phyloP scores from a whole-genome alignment of 2,329 filamentous ascomycete genomes.

The Fusarium sublunatum region DNA sequence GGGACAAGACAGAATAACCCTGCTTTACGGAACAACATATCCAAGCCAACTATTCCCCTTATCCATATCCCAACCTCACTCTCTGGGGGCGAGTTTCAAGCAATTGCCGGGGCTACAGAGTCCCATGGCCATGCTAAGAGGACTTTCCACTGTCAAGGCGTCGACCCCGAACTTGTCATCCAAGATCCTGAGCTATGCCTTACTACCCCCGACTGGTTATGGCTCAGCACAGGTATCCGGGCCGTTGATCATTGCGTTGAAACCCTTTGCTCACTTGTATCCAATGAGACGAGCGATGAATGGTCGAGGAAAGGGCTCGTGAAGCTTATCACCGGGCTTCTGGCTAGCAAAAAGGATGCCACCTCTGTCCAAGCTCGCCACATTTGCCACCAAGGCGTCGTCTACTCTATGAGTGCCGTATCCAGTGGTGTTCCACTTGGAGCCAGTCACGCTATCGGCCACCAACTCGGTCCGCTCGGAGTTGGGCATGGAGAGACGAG shows the following conservation, averaged over 20 bases:
- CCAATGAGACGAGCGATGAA: slow-evolving; percentile 49
- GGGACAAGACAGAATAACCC: slow-evolving; percentile 40
- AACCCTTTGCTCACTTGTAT: slow-evolving; percentile 59
- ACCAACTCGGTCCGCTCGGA: slow-evolving; percentile 65
- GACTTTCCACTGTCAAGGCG: slow-evolving; percentile 48
- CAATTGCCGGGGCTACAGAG: slow-evolving; percentile 48
- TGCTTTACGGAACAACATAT: slow-evolving; percentile 14
- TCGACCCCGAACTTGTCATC: slow-evolving; percentile 63
- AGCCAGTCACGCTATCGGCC: slow-evolving; percentile 63
- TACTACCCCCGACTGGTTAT: slow-evolving; percentile 64
- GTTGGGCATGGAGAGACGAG: slow-evolving; percentile 69
- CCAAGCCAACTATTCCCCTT: slow-evolving; percentile 45
- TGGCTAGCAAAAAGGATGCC: slow-evolving; percentile 31
- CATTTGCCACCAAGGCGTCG: slow-evolving; percentile 62
- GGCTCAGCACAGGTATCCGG: slow-evolving; percentile 68
- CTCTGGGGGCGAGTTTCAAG: slow-evolving; percentile 52
- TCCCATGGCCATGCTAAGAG: slow-evolving; percentile 43
- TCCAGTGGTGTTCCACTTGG: slow-evolving; percentile 57
- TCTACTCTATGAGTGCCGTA: slow-evolving; percentile 62
- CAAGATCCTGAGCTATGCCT: slow-evolving; percentile 64
- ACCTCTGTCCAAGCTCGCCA: slow-evolving; percentile 57
- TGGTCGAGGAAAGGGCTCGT: slow-evolving; percentile 14
- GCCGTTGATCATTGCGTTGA: slow-evolving; percentile 70
- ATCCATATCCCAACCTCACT: slow-evolving; percentile 53
- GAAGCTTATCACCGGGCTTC: slow-evolving; percentile 7